Conservation (phyloP, 2,329 filamentous ascomycete genomes). For the Pseudogymnoascus sp. region DNA sequence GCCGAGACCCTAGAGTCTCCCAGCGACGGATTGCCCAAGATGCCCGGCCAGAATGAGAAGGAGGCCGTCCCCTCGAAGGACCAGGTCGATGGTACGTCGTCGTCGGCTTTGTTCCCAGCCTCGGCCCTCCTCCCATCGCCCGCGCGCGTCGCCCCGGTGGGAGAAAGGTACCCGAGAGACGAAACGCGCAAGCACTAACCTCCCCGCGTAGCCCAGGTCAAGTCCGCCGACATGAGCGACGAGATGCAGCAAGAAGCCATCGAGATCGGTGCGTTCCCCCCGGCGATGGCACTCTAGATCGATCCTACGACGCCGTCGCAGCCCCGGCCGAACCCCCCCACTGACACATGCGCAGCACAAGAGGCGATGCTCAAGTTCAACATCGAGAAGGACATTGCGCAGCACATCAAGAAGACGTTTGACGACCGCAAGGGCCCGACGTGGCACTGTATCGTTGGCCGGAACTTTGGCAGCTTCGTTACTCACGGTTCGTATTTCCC, state of each 20-base stretch:
- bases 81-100: constrained; percentile 28
- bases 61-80: constrained; percentile 15
- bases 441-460: constrained; percentile 98
- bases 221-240: constrained; percentile 97
- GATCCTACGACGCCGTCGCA: constrained; percentile 30
- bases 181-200: background rate
- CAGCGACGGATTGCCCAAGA: constrained; percentile 13
- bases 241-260: constrained; percentile 96
- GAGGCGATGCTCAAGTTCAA: constrained; percentile 66
- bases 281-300: constrained; percentile 55
- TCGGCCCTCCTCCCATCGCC: constrained; percentile 1
- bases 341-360: constrained; percentile 46
- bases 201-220: constrained; percentile 69
- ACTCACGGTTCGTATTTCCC: constrained; percentile 68
- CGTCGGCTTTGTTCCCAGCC: background rate
- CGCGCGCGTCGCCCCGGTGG: constrained; percentile 8
- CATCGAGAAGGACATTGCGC: constrained; percentile 86
- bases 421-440: constrained; percentile 95
- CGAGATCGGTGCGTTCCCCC: constrained; percentile 72
- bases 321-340: constrained; percentile 1
- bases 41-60: constrained; percentile 24
- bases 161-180: background rate
- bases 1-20: constrained; percentile 1
- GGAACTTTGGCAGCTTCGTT: constrained; percentile 98
- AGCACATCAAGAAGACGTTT: constrained; percentile 97